phyloP scores from a whole-genome alignment of 2,329 filamentous ascomycete genomes.

The Cladosporium sp. region DNA sequence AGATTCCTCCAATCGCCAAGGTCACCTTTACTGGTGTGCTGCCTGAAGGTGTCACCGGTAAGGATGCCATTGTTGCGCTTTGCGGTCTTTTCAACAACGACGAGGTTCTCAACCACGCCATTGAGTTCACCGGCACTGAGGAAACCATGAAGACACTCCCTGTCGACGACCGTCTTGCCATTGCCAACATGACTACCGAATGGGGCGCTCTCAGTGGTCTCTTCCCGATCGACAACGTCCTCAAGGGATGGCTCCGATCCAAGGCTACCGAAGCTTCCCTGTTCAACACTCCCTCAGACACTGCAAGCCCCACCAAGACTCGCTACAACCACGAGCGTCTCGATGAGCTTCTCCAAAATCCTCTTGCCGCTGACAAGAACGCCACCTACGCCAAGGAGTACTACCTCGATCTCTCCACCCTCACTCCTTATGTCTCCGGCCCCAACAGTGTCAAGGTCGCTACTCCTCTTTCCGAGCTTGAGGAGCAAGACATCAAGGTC shows the following conservation, averaged over 20 bases:
- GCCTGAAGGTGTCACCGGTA: constrained; percentile 80
- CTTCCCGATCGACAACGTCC: constrained; percentile 76
- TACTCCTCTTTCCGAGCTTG: constrained; percentile 73
- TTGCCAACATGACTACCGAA: constrained; percentile 80
- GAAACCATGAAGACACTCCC: constrained; percentile 72
- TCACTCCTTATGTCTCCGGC: constrained; percentile 81
- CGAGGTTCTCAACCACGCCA: constrained; percentile 85
- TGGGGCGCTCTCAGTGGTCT: constrained; percentile 73
- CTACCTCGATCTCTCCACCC: constrained; percentile 77
- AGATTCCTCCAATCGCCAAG: constrained; percentile 80
- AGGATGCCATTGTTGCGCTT: constrained; percentile 89
- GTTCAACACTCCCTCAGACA: constrained; percentile 50
- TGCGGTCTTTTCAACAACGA: constrained; percentile 83
- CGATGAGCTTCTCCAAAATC: constrained; percentile 69
- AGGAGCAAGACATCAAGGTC: constrained; percentile 70
- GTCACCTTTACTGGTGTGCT: constrained; percentile 75
- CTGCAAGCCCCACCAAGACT: constrained; percentile 49
- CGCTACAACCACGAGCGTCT: constrained; percentile 73
- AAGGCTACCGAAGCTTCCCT: constrained; percentile 75
- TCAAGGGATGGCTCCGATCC: constrained; percentile 71
- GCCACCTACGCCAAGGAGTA: constrained; percentile 82
- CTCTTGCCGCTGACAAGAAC: constrained; percentile 68
- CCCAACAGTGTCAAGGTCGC: constrained; percentile 90
- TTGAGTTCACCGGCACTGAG: constrained; percentile 82
- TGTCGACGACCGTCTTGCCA: constrained; percentile 72